Conservation (phyloP, 768 basidiomycete species). For the Podaxis sp. region DNA sequence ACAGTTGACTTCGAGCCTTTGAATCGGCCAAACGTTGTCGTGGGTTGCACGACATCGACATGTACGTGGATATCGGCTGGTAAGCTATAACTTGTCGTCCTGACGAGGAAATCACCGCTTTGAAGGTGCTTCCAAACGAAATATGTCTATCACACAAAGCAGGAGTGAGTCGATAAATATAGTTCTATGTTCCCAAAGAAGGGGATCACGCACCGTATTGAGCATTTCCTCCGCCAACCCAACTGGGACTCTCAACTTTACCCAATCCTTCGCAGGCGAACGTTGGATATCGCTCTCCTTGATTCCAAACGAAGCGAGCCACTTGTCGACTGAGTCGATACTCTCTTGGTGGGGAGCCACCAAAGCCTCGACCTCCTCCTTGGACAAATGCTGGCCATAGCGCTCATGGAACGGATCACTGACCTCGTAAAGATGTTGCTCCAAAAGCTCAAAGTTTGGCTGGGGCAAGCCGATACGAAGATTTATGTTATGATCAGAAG, state of each 20-base stretch:
- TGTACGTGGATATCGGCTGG: constrained; percentile 57
- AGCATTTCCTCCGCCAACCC: constrained; percentile 65
- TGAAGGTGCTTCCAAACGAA: constrained; percentile 49
- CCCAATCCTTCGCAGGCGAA: constrained; percentile 68
- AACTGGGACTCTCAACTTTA: constrained; percentile 60
- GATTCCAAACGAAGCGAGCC: constrained; percentile 60
- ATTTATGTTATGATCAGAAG: constrained; percentile 43
- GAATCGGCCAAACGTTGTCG: constrained; percentile 63
- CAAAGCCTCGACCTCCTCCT: constrained; percentile 63
- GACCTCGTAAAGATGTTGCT: constrained; percentile 53
- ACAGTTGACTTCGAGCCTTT: constrained; percentile 44
- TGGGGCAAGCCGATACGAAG: constrained; percentile 61
- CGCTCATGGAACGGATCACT: constrained; percentile 53
- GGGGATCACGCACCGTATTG: constrained; percentile 38
- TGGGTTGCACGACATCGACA: constrained; percentile 67
- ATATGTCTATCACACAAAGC: constrained; percentile 43
- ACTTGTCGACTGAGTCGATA: constrained; percentile 54
- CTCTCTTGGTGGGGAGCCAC: constrained; percentile 60
- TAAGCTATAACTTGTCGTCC: constrained; percentile 66
- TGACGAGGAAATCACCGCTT: constrained; percentile 51
- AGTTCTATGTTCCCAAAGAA: neutral
- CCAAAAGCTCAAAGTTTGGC: constrained; percentile 45
- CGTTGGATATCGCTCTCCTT: constrained; percentile 41
- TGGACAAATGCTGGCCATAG: constrained; percentile 57
- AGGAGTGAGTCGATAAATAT: neutral